Conservation (phyloP, 345 rosid species). For the Bretschneidera sinensis region DNA sequence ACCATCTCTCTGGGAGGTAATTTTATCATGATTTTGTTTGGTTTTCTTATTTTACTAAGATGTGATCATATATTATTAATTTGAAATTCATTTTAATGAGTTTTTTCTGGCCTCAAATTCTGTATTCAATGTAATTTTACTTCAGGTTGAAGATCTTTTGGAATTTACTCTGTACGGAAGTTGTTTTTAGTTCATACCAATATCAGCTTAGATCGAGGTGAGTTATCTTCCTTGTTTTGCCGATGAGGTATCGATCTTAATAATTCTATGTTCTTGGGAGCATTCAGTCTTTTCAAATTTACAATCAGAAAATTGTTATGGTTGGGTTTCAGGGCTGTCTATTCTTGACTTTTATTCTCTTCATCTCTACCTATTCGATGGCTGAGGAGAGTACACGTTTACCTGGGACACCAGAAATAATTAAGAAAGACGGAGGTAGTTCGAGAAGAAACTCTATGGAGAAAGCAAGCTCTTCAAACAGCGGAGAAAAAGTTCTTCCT, state of each 20-base stretch:
- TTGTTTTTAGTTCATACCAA: background rate
- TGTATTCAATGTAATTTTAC: background rate
- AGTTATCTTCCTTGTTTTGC: constrained; percentile 1
- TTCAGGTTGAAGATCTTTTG: background rate
- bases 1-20: background rate
- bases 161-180: background rate
- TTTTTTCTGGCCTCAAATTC: background rate
- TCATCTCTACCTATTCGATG: constrained; percentile 29
- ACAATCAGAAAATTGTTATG: background rate
- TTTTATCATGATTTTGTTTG: background rate
- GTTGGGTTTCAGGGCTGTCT: constrained; percentile 11
- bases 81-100: background rate
- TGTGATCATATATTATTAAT: too few species aligned
- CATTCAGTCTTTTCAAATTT: too few species aligned
- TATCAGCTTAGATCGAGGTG: background rate
- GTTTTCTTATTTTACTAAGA: too few species aligned
- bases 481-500: constrained; percentile 43
- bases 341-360: too few species aligned
- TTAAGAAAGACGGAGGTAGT: constrained; percentile 23
- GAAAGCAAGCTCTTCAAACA: constrained; percentile 27
- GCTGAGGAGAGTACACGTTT: constrained; percentile 34
- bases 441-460: constrained; percentile 43
- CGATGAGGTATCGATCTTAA: background rate
- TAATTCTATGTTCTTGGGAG: too few species aligned
- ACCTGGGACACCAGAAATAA: constrained; percentile 28